Evolutionary conservation across 2,329 filamentous ascomycete genomes (phyloP), one percentile per base, ranked within the genome.

Genomic region (Paracoccidioides lutzii): DNA sequence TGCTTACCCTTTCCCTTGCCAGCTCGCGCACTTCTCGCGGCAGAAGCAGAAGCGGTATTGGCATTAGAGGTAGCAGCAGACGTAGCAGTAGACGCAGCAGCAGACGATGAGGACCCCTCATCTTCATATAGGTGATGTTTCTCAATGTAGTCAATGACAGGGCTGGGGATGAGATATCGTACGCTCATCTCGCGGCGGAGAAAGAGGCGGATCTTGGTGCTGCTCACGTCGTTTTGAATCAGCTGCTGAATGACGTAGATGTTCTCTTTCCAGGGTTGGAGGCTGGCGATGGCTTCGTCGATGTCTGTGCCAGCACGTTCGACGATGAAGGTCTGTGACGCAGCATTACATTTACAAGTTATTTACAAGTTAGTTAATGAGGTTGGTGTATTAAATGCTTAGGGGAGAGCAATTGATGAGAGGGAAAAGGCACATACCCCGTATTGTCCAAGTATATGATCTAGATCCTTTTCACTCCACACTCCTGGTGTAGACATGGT

Each of bases 241-340:
- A 95, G 80, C 70, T 95, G 88, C 56, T 88, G 86, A 60, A 95
- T 91, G 54, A 95, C 86, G 66, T 88, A 84, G 59, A 95, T 85
- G 63, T 95, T 93, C 63, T 90, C 82, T 65, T 88, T 84, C 81
- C 86, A 96, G 58, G 83, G 81, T 67, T 89, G 84, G 49, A 95
- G 76, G 46, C 82, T 85, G n/a, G 85, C 83, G 48, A 95, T 77
- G 1, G 90, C 90, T 66, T 94, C 87, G 59, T 95, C 87, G 52
- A 94, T 86, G 65, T 95, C 88, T 28, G 89, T 95, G 45, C 90
- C 90, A 43, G 83, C 84, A 58, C 91, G 82, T 76, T 96, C 87
- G n/a, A 94, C 80, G 58, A 91, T 87, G 68, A 94, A 90, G 35
- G 86, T 83, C 71, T 73, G 46, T 33, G 52, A n/a, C n/a, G n/a